Evolutionary conservation across 345 rosid genomes (phyloP).

Genomic region (Ceriops tagal): DNA sequence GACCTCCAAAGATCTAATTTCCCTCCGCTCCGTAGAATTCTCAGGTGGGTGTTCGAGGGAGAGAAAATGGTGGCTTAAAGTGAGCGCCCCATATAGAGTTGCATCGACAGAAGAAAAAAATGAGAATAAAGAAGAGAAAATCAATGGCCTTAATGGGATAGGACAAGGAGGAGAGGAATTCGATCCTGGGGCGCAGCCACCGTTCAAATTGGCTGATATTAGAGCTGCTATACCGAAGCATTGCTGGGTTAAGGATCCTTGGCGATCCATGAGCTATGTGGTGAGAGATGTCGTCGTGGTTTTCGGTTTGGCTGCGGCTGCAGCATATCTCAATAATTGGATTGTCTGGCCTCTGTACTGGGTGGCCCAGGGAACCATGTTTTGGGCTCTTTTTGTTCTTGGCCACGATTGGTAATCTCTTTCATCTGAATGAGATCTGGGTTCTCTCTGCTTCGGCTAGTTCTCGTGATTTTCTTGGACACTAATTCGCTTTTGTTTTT

Average conservation of each 20-base stretch:
- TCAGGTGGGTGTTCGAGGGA: constrained; percentile 11
- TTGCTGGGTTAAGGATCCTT: constrained; percentile 87
- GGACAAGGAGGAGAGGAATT: constrained; percentile 19
- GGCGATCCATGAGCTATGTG: constrained; percentile 78
- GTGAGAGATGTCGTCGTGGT: constrained; percentile 67
- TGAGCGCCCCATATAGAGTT: constrained; percentile 19
- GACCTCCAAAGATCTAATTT: background rate
- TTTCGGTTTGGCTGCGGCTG: constrained; percentile 72
- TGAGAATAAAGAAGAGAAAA: constrained; percentile 5
- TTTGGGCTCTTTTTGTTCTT: constrained; percentile 93
- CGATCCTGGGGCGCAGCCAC: constrained; percentile 66
- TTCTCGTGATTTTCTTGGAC: background rate
- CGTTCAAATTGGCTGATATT: constrained; percentile 67
- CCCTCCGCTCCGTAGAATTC: background rate
- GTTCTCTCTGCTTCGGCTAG: background rate
- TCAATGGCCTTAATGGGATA: constrained; percentile 1
- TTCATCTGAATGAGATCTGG: background rate
- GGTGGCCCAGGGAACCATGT: constrained; percentile 90
- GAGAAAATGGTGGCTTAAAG: constrained; percentile 16
- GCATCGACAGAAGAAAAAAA: background rate
- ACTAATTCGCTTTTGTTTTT: background rate
- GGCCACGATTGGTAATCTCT: constrained; percentile 80
- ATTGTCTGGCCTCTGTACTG: constrained; percentile 88
- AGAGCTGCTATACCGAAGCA: constrained; percentile 85
- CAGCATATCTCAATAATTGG: constrained; percentile 63